Conservation (phyloP, 306 rosid species). For the Cercis canadensis region DNA sequence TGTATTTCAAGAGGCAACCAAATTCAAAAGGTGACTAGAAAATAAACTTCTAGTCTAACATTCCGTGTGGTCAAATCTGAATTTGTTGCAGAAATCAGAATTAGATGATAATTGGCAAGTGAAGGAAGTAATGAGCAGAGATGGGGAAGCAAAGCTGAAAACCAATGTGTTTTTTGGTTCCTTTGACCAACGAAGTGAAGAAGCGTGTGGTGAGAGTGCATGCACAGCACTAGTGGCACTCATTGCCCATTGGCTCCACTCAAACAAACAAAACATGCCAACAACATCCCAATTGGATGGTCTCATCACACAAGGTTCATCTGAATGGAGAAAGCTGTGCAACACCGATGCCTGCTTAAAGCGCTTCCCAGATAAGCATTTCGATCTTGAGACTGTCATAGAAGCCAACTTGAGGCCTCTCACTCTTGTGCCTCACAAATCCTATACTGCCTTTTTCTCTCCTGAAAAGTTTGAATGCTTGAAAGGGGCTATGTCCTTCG, state of each 20-base stretch:
- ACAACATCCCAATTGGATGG: constrained; percentile 56
- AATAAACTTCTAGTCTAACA: background rate
- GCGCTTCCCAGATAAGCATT: constrained; percentile 70
- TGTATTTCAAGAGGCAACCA: no score
- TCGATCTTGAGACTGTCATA: constrained; percentile 75
- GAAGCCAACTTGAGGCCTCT: constrained; percentile 69
- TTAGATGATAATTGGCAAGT: constrained; percentile 48
- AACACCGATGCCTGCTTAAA: constrained; percentile 41
- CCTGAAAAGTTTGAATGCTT: constrained; percentile 74
- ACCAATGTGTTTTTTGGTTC: constrained; percentile 72
- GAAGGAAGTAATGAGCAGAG: constrained; percentile 63
- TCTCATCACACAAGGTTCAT: constrained; percentile 74
- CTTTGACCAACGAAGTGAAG: constrained; percentile 73
- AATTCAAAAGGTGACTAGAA: no score
- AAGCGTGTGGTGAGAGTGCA: constrained; percentile 75
- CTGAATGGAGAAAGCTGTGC: constrained; percentile 73
- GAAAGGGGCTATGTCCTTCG: constrained; percentile 76
- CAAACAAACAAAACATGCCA: constrained; percentile 50
- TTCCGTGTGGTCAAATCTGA: background rate
- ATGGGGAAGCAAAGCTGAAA: constrained; percentile 62
- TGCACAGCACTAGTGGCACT: constrained; percentile 70
- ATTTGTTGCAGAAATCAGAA: constrained; percentile 44
- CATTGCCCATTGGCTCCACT: constrained; percentile 87
- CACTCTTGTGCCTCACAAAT: constrained; percentile 45
- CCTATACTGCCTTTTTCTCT: constrained; percentile 76